Evolutionary conservation across 2,329 filamentous ascomycete genomes (phyloP), one percentile per base, ranked within the genome.

Genomic region (Botryotinia globosa): DNA sequence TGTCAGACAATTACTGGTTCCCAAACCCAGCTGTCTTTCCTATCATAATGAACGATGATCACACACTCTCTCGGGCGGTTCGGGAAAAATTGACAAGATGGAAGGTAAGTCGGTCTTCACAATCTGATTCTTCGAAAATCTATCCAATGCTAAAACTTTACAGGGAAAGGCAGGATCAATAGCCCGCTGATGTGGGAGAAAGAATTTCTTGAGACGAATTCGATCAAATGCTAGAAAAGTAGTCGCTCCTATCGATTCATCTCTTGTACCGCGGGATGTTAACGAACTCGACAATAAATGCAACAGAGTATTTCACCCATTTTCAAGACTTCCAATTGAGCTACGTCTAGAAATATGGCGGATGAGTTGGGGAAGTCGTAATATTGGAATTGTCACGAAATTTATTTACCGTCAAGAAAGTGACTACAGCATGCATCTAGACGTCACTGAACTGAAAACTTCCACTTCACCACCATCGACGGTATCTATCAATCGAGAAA

Each of bases 91-190:
- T 20, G 3, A 8, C 4, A 5, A 44, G 0, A 32, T 44, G 8
- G 3, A 63, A 44, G 14, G 61, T 32, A 32, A 5, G 18, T 44
- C 29, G 5, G 4, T 32, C 2, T 20, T 25, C 0, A 7, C 7
- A 12, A 0, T 22, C 37, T 14, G 1, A 2, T 10, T 3, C 14
- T 10, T 20, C 6, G 16, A 44, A 0, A 1, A 16, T 32, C 32
- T 32, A 45, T 42, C 0, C 9, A 63, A 32, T 10, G 32, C 18
- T 32, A 1, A 29, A 7, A 20, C 4, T 20, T 4, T 63, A n/a
- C 25, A 63, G n/a, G 4, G 4, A 3, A 32, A 14, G 3, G 10
- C 18, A 2, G 42, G 3, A 3, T 12, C n/a, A 44, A 63, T 29
- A 44, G n/a, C n/a, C 22, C 18, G 9, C 42, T 63, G n/a, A n/a